Conservation (phyloP, 2,329 filamentous ascomycete genomes). For the Trichothecium roseum region DNA sequence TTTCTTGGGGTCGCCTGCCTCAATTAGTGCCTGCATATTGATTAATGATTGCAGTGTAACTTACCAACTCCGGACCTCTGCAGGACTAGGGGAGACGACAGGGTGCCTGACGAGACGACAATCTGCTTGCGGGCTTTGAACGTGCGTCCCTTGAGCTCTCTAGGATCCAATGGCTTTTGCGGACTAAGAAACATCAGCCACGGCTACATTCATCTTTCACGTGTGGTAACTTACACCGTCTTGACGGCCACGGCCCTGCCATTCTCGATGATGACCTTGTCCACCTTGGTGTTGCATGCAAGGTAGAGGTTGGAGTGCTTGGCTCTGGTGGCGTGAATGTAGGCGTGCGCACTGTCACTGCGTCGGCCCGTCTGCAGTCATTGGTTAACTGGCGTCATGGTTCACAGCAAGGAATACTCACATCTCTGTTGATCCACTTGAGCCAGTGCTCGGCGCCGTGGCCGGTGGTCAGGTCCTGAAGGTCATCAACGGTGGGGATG, state of each 20-base stretch:
- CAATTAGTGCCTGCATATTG: no score
- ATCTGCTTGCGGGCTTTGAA: slow-evolving; percentile 65
- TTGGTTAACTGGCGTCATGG: background rate
- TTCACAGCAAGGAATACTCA: slow-evolving; percentile 17
- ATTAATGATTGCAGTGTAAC: background rate
- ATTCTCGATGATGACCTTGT: slow-evolving; percentile 65
- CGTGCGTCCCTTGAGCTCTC: slow-evolving; percentile 37
- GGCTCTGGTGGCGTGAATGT: slow-evolving; percentile 65
- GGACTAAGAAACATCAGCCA: slow-evolving; percentile 13
- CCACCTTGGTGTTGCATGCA: slow-evolving; percentile 65
- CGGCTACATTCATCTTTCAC: no score
- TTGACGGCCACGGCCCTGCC: slow-evolving; percentile 62
- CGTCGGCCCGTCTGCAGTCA: slow-evolving; percentile 50
- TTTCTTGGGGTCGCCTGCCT: slow-evolving; percentile 55
- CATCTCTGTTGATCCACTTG: slow-evolving; percentile 71
- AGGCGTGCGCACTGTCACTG: slow-evolving; percentile 67
- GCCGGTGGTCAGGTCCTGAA: slow-evolving; percentile 59
- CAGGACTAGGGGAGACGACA: slow-evolving; percentile 65
- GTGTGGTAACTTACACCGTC: slow-evolving; percentile 34
- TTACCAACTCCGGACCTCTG: slow-evolving; percentile 58
- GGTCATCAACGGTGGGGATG: slow-evolving; percentile 63
- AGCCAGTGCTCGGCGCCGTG: slow-evolving; percentile 74
- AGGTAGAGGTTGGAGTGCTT: slow-evolving; percentile 62
- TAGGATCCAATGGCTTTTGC: slow-evolving; percentile 56
- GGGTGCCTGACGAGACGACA: slow-evolving; percentile 60